phyloP scores from a whole-genome alignment of 129 eudicot species.

The Ambrosia artemisiifolia region DNA sequence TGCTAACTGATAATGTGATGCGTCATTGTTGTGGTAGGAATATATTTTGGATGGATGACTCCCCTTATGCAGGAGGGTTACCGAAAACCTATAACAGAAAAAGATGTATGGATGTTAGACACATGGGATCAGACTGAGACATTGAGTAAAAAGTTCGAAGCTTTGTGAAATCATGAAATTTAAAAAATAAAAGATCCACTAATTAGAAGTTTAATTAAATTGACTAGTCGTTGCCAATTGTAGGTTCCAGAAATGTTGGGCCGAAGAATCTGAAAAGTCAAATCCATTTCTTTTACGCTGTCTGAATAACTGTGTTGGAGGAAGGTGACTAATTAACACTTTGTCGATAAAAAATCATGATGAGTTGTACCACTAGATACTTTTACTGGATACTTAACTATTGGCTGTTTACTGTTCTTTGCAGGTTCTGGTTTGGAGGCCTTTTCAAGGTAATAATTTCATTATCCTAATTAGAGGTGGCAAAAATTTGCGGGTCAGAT shows the following conservation, averaged over 20 bases:
- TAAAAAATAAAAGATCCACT: not conserved
- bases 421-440: slow-evolving; percentile 96
- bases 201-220: slow-evolving; percentile 11
- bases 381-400: slow-evolving; percentile 19
- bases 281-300: slow-evolving; percentile 79
- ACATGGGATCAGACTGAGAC: slow-evolving; percentile 89
- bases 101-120: slow-evolving; percentile 90
- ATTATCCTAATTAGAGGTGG: not conserved
- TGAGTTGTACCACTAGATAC: not conserved
- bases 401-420: slow-evolving; percentile 21
- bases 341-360: slow-evolving; percentile 9
- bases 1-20: slow-evolving; percentile 21
- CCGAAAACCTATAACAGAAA: slow-evolving; percentile 82
- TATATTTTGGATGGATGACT: slow-evolving; percentile 76
- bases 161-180: slow-evolving; percentile 13
- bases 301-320: slow-evolving; percentile 72
- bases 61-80: slow-evolving; percentile 87
- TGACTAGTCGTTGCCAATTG: slow-evolving; percentile 1
- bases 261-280: slow-evolving; percentile 57
- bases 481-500: not conserved
- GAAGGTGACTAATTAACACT: slow-evolving; percentile 48
- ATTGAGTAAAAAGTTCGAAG: slow-evolving; percentile 57
- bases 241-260: slow-evolving; percentile 74
- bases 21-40: slow-evolving; percentile 52
- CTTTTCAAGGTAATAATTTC: slow-evolving; percentile 60